A percentile compares a stretch with the other conserved stretches of the same genome.
Evolutionary conservation across 2,329 filamentous ascomycete genomes (phyloP).

Genomic region (Beauveria australis): DNA sequence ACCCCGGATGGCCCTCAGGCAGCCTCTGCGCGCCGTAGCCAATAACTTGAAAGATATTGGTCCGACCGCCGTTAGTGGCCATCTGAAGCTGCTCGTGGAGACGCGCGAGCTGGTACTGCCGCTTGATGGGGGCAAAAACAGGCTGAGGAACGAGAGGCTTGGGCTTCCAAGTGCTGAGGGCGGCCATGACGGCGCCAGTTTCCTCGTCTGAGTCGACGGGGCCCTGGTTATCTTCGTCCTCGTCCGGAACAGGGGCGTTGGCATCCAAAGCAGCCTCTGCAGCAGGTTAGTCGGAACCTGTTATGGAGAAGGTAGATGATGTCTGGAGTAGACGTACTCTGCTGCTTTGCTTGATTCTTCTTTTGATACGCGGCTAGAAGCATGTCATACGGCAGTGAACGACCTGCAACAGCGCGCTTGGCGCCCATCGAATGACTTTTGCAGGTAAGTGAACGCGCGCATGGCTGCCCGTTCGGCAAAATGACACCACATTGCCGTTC

Average conservation of each 20-base stretch:
- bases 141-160: constrained; percentile 66
- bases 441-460: constrained; percentile 82
- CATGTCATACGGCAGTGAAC: constrained; percentile 88
- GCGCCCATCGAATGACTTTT: constrained; percentile 95
- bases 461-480: constrained; percentile 76
- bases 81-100: constrained; percentile 58
- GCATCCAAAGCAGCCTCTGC: constrained; percentile 89
- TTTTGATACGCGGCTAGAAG: constrained; percentile 82
- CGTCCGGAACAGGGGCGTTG: constrained; percentile 81
- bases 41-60: constrained; percentile 56
- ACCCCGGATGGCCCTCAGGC: constrained; percentile 39
- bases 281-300: constrained; percentile 13
- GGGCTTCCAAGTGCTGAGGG: constrained; percentile 67
- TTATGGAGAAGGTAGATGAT: neutral
- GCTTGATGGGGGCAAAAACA: constrained; percentile 51
- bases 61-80: constrained; percentile 56
- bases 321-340: constrained; percentile 55
- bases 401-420: constrained; percentile 78
- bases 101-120: constrained; percentile 54
- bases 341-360: constrained; percentile 97
- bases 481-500: constrained; percentile 88
- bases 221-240: constrained; percentile 68
- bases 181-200: constrained; percentile 78
- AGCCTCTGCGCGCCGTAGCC: constrained; percentile 49
- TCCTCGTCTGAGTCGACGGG: constrained; percentile 94